phyloP scores from a whole-genome alignment of 495 filamentous ascomycete species.

The Jackrogersella minutella region DNA sequence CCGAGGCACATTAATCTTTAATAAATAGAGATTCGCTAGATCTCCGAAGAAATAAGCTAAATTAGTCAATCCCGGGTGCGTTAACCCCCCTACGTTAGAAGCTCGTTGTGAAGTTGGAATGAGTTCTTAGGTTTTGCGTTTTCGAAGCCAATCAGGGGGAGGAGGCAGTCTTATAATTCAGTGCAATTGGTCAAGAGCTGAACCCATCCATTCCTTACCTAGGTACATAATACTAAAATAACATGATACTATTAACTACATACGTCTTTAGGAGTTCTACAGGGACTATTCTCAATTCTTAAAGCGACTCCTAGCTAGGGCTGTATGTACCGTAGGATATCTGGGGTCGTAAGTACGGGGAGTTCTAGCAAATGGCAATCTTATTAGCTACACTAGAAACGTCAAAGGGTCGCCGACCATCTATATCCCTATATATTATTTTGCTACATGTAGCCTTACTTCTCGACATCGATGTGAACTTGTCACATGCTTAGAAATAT shows the following conservation, averaged over 20 bases:
- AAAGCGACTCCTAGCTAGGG: not conserved
- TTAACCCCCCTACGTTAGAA: not conserved
- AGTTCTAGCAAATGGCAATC: conserved; percentile 1
- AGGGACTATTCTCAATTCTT: not conserved
- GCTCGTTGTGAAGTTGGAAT: not conserved
- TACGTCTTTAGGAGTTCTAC: not conserved
- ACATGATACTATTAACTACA: too few species aligned
- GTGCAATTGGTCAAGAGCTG: too few species aligned
- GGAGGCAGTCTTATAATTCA: too few species aligned
- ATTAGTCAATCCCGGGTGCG: not conserved
- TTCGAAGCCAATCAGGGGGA: too few species aligned
- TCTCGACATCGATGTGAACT: conserved; percentile 8
- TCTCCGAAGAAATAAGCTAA: not conserved
- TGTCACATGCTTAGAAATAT: conserved; percentile 18
- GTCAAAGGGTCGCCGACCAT: conserved; percentile 1
- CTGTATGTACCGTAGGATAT: conserved; percentile 27
- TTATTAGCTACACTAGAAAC: conserved; percentile 5
- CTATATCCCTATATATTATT: not conserved
- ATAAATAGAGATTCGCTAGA: not conserved
- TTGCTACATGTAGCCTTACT: conserved; percentile 17
- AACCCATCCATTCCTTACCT: too few species aligned
- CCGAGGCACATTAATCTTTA: not conserved
- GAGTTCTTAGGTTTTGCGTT: not conserved
- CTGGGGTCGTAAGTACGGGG: conserved; percentile 15
- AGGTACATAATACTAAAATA: too few species aligned